phyloP scores from a whole-genome alignment of 2,329 filamentous ascomycete species.

The Arthroderma sp. region DNA sequence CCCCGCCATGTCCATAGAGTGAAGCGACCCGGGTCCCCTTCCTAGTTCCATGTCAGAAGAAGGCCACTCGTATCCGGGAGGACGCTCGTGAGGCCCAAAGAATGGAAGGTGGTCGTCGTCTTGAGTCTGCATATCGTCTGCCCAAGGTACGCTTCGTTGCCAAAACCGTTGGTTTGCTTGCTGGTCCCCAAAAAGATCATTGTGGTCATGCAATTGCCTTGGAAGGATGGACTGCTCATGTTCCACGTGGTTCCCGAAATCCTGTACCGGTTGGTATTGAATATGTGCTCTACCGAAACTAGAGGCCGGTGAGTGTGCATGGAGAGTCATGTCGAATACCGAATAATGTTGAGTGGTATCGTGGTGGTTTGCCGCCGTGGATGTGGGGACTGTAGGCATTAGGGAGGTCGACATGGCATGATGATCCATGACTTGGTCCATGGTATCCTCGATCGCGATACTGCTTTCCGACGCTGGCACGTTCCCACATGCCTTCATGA shows the following conservation, averaged over 20 bases:
- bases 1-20: constrained; percentile 33
- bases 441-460: constrained; percentile 9
- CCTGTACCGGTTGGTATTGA: constrained; percentile 29
- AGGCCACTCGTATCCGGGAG: constrained; percentile 29
- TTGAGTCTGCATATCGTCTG: constrained; percentile 28
- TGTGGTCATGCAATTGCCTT: constrained; percentile 24
- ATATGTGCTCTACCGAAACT: constrained; percentile 31
- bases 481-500: constrained; percentile 30
- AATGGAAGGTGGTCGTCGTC: constrained; percentile 31
- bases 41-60: constrained; percentile 32
- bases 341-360: constrained; percentile 17
- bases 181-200: constrained; percentile 32
- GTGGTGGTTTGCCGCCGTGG: constrained; percentile 6
- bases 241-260: constrained; percentile 25
- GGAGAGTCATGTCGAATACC: constrained; percentile 31
- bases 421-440: constrained; percentile 13
- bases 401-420: constrained; percentile 18
- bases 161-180: constrained; percentile 33
- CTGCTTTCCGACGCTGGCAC: constrained; percentile 19
- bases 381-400: constrained; percentile 18
- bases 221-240: constrained; percentile 15
- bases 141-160: constrained; percentile 29
- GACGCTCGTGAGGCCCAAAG: constrained; percentile 30
- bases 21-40: constrained; percentile 29
- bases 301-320: constrained; percentile 30